These are phyloP conservation scores for Protoeuglena noctilucae DNA, from an alignment of 139 green algal genomes.

Conservation along the genomic window DNA sequence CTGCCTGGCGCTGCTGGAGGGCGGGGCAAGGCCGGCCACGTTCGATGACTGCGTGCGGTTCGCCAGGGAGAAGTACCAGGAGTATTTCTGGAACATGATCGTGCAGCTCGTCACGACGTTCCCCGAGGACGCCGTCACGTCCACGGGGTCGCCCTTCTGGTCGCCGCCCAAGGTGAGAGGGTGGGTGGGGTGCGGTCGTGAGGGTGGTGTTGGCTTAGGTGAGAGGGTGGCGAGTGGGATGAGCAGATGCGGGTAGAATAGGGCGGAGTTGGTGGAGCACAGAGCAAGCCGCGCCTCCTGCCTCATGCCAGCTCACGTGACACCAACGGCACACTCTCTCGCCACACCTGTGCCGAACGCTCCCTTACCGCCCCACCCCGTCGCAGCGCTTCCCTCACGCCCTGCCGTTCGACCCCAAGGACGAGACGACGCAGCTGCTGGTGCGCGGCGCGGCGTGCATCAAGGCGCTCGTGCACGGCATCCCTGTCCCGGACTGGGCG, in stretches of 20 bases:
- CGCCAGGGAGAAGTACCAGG: slow-evolving; percentile 61
- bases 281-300: too few relatives aligned
- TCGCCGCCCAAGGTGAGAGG: slow-evolving; percentile 92
- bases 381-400: slow-evolving; percentile 80
- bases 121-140: slow-evolving; percentile 82
- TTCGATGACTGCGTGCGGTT: slow-evolving; percentile 82
- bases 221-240: too few relatives aligned
- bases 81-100: slow-evolving; percentile 72
- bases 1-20: slow-evolving; percentile 64
- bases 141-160: slow-evolving; percentile 84
- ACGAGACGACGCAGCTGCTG: slow-evolving; percentile 52
- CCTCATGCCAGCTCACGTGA: too few relatives aligned
- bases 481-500: slow-evolving; percentile 55
- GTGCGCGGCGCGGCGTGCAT: slow-evolving; percentile 68
- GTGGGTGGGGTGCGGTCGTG: too few relatives aligned
- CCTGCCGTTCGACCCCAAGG: slow-evolving; percentile 54
- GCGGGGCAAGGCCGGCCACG: slow-evolving; percentile 21
- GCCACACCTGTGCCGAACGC: too few relatives aligned
- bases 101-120: slow-evolving; percentile 90
- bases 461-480: slow-evolving; percentile 66
- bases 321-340: too few relatives aligned
- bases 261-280: too few relatives aligned
- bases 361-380: too few relatives aligned
- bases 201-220: too few relatives aligned
- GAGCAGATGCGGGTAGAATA: too few relatives aligned